Conservation (phyloP, 306 rosid species). For the Begonia masoniana region DNA sequence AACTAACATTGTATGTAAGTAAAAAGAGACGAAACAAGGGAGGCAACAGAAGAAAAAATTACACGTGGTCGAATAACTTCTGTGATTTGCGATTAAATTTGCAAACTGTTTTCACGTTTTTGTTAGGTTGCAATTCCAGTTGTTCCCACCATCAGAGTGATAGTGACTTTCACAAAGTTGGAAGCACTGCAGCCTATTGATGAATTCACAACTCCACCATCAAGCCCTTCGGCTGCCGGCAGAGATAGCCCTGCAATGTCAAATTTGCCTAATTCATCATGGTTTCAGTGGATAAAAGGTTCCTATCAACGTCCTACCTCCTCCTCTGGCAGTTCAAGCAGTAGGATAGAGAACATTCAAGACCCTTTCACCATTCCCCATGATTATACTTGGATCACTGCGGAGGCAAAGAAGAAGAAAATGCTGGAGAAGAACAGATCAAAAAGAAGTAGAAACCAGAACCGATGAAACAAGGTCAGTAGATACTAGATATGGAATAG, state of each 20-base stretch:
- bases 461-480: no score
- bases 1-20: no score
- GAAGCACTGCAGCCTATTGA: conserved; percentile 93
- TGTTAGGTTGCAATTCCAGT: conserved; percentile 81
- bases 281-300: conserved; percentile 96
- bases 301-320: conserved; percentile 66
- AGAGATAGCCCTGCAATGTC: conserved; percentile 53
- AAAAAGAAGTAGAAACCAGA: no score
- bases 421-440: conserved; percentile 57
- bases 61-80: no score
- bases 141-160: conserved; percentile 89
- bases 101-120: neutral
- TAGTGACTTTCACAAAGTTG: conserved; percentile 81
- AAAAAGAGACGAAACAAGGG: no score
- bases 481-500: no score
- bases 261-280: conserved; percentile 56
- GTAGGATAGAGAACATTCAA: conserved; percentile 64
- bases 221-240: conserved; percentile 86
- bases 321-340: conserved; percentile 43
- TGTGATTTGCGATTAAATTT: no score
- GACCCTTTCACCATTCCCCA: conserved; percentile 78
- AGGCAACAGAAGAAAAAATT: no score
- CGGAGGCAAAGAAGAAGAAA: conserved; percentile 76
- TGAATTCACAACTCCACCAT: conserved; percentile 92
- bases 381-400: conserved; percentile 85